phyloP scores from a whole-genome alignment of 345 rosid species.

The Melaleuca quinquenervia region DNA sequence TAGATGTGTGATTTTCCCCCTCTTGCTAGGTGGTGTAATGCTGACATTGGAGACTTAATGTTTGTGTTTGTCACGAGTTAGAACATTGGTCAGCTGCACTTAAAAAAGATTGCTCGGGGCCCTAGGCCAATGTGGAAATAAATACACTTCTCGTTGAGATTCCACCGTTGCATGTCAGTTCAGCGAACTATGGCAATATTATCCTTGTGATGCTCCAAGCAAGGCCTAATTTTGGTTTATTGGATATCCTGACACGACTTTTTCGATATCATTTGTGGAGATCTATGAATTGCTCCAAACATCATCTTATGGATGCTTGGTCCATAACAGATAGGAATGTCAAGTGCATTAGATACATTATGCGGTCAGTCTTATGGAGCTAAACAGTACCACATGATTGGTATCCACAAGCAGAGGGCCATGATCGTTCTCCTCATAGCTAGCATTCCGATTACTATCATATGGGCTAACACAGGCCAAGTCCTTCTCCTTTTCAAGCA shows the following conservation, averaged over 20 bases:
- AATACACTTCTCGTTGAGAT: not conserved
- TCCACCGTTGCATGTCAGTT: not conserved
- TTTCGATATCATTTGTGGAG: not conserved
- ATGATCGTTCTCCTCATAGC: constrained; percentile 6
- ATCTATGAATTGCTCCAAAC: not conserved
- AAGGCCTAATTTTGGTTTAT: not conserved
- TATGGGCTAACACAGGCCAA: not conserved
- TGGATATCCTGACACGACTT: not conserved
- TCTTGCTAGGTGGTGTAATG: not conserved
- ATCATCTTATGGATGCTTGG: not conserved
- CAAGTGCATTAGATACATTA: not conserved
- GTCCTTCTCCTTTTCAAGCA: not conserved
- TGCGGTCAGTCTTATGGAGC: not conserved
- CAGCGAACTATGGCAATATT: not conserved
- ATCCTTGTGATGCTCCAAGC: not conserved
- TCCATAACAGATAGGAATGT: constrained; percentile 14
- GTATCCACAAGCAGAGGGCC: constrained; percentile 13
- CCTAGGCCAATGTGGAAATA: not conserved
- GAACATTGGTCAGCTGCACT: not conserved
- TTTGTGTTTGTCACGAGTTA: not conserved
- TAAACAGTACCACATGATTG: constrained; percentile 16
- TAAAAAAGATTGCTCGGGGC: not conserved
- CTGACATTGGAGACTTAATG: not conserved
- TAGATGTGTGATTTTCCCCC: not conserved
- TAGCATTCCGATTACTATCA: constrained; percentile 4